Conservation (phyloP, 208 protist genomes). For the Blechomonas ayalai region DNA sequence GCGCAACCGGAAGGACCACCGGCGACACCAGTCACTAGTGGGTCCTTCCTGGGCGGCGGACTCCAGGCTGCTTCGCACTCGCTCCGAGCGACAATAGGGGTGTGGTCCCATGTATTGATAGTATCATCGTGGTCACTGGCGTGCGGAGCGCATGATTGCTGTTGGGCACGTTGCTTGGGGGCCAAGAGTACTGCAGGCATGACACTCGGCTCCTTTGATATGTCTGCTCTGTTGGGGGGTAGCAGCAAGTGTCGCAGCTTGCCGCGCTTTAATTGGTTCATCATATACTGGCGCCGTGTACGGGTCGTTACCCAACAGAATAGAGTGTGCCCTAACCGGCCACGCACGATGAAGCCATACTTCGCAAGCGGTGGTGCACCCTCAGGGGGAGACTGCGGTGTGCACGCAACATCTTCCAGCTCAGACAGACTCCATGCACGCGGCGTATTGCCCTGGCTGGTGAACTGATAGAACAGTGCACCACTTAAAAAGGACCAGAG, state of each 20-base stretch:
- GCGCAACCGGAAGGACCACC: no score
- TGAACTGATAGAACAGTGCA: constrained; percentile 6
- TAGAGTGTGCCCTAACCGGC: constrained; percentile 5
- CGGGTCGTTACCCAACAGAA: constrained; percentile 10
- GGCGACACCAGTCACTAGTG: no score
- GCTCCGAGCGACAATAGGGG: no score
- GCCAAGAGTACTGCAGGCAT: no score
- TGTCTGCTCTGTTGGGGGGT: no score
- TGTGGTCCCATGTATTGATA: no score
- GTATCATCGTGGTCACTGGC: no score
- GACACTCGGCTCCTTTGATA: no score
- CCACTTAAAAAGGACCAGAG: constrained; percentile 6
- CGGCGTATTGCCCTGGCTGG: neutral
- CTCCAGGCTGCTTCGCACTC: no score
- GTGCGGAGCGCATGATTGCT: no score
- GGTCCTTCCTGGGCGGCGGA: no score
- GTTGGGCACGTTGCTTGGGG: no score
- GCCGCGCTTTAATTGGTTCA: constrained; percentile 5
- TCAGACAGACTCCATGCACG: constrained; percentile 6
- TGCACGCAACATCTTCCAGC: constrained; percentile 4
- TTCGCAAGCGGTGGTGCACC: neutral
- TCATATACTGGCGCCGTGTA: neutral
- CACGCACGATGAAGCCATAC: constrained; percentile 9
- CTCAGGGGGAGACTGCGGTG: constrained; percentile 4
- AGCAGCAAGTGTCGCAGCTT: constrained; percentile 7